Base-by-base conservation (phyloP, 1,284 basidiomycete species). In the Sporisorium scitamineum region DNA sequence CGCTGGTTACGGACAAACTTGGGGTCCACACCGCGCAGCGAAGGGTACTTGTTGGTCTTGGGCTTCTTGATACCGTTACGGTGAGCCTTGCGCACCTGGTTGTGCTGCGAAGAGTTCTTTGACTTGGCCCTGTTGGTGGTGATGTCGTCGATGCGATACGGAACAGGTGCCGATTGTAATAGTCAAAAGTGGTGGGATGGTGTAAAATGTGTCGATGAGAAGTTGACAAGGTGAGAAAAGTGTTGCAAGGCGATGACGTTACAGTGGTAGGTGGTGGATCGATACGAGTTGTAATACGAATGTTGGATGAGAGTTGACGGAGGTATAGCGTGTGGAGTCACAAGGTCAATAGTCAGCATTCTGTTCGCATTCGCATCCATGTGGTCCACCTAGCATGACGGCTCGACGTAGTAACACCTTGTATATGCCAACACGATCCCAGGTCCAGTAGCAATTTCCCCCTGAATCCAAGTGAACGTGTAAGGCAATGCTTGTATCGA, bases 1-100 rank as follows among this genome's bases (percentile, higher is more conserved):
- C 90, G 89, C 74, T 92, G 89, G 87, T 95, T 95, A 85, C 92
- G 91, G 86, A 93, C 91, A 90, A 94, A 94, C 93, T 95, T 95
- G 78, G 92, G 87, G 85, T 95, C 94, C 24, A 80, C 96, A 90
- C 95, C 95, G 89, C 92, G 94, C 89, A 94, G 86, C 65, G 93
- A 95, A 78, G 92, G 90, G 85, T 93, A 91, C 86, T 91, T 88
- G 87, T 91, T 89, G 78, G 90, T 90, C 87, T 89, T 88, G 61
- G 83, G 82, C 80, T 83, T 83, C 82, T 83, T 84, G 78, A 84
- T 84, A 72, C 83, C 96, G 89, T 99, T 99, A 80, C 93, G 91
- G 90, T 99, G 96, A 84, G 96, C 94, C 90, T 94, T 95, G 87
- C 90, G 90, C 89, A 84, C 92, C 81, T 75, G 69, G 67, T 70